Percentiles rank a stretch among this genome's conserved stretches.
Conservation (phyloP, 768 basidiomycete genomes). For the Candolleomyces efflorescens region DNA sequence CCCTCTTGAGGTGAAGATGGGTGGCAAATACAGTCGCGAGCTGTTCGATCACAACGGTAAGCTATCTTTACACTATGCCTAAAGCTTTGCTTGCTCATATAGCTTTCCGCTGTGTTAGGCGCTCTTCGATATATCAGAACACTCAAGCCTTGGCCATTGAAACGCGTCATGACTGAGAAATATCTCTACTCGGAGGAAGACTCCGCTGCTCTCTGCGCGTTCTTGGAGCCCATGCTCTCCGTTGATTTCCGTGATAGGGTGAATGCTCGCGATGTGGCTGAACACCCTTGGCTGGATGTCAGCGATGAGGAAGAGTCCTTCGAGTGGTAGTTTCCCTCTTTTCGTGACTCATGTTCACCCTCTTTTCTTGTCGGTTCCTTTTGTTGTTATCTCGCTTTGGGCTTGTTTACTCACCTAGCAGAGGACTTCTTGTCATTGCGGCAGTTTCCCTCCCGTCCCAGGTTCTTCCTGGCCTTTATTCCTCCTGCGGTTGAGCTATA, state of each 20-base stretch:
- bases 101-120: conserved; percentile 33
- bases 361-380: conserved; percentile 4
- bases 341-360: conserved; percentile 7
- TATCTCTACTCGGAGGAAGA: conserved; percentile 67
- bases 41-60: conserved; percentile 72
- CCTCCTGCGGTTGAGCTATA: background rate
- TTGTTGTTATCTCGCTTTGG: background rate
- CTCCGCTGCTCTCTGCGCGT: conserved; percentile 54
- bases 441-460: background rate
- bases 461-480: background rate
- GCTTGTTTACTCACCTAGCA: background rate
- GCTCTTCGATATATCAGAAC: conserved; percentile 67
- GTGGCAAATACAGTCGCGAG: conserved; percentile 81
- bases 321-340: conserved; percentile 36
- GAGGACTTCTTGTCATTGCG: background rate
- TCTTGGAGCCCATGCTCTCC: conserved; percentile 73
- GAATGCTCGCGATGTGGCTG: conserved; percentile 67
- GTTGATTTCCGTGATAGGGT: conserved; percentile 66
- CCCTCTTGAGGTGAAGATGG: conserved; percentile 67
- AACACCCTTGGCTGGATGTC: conserved; percentile 67
- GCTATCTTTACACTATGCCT: conserved; percentile 19
- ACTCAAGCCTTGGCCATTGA: conserved; percentile 77
- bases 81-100: conserved; percentile 1
- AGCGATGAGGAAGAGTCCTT: conserved; percentile 36
- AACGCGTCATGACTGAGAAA: conserved; percentile 85